Evolutionary conservation across 805 yeast genomes (phyloP).

Genomic region (Yamadazyma sp.): DNA sequence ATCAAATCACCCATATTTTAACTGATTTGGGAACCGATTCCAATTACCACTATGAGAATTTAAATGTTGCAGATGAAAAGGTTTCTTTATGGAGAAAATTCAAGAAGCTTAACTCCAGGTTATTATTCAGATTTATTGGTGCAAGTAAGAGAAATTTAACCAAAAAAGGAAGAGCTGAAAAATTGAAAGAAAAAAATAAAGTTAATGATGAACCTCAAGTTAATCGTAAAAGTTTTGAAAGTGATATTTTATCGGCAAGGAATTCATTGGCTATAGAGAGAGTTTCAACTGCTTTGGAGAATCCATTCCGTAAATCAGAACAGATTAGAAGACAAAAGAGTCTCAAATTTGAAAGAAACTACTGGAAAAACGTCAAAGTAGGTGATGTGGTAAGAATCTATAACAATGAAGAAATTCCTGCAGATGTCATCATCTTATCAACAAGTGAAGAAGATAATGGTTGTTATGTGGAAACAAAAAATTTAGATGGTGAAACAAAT

Average conservation of each 20-base stretch:
- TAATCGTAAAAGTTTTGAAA: slow-evolving; percentile 33
- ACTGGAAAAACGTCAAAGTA: slow-evolving; percentile 72
- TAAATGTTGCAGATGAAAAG: slow-evolving; percentile 60
- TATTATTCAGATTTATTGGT: slow-evolving; percentile 25
- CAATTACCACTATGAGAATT: slow-evolving; percentile 39
- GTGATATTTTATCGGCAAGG: slow-evolving; percentile 18
- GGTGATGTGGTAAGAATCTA: slow-evolving; percentile 70
- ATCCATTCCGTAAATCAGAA: slow-evolving; percentile 14
- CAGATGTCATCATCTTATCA: slow-evolving; percentile 64
- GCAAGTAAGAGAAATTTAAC: slow-evolving; percentile 28
- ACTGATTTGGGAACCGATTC: slow-evolving; percentile 22
- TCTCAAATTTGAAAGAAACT: slow-evolving; percentile 28
- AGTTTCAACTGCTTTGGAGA: slow-evolving; percentile 11
- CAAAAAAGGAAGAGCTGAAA: slow-evolving; percentile 33
- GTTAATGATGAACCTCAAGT: slow-evolving; percentile 7
- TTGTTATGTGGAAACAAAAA: slow-evolving; percentile 56
- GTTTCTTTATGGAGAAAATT: slow-evolving; percentile 67
- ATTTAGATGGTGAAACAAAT: slow-evolving; percentile 52
- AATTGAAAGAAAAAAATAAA: slow-evolving; percentile 17
- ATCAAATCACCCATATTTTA: slow-evolving; percentile 66
- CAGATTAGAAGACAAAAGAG: slow-evolving; percentile 13
- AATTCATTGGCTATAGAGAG: slow-evolving; percentile 12
- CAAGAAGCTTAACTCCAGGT: slow-evolving; percentile 49
- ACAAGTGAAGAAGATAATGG: slow-evolving; percentile 70
- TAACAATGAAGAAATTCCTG: slow-evolving; percentile 75